Evolutionary conservation across 305 asterid species (phyloP).

Genomic region (Petunia hybrid): DNA sequence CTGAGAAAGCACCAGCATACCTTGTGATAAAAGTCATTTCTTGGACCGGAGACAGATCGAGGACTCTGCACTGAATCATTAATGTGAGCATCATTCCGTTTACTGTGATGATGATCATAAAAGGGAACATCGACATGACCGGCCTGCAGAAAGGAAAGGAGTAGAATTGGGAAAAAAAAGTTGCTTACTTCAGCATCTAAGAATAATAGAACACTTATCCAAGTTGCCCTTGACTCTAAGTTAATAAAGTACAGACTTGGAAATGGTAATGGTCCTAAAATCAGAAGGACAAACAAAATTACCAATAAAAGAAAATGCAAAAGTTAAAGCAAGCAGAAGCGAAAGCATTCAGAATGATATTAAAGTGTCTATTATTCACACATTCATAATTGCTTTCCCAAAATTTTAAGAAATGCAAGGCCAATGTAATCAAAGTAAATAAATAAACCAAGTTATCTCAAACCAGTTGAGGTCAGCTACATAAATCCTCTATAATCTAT

Average conservation of each 20-base stretch:
- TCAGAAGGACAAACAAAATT: neutral
- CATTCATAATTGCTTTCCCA: conserved; percentile 1
- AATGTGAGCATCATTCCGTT: conserved; percentile 49
- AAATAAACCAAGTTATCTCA: neutral
- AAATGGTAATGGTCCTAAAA: conserved; percentile 18
- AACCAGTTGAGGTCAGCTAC: neutral
- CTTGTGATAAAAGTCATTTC: conserved; percentile 58
- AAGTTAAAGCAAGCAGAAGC: neutral
- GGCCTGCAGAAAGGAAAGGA: conserved; percentile 49
- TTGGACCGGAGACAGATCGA: conserved; percentile 64
- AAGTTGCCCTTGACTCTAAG: neutral
- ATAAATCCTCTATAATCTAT: neutral
- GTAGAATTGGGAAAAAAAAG: neutral
- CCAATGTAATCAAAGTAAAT: neutral
- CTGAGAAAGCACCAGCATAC: conserved; percentile 45
- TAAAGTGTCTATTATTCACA: neutral
- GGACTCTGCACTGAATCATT: conserved; percentile 61
- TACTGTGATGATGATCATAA: conserved; percentile 51
- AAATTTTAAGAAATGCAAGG: neutral
- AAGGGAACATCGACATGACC: conserved; percentile 53
- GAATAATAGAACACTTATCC: neutral
- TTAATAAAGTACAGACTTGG: conserved; percentile 3
- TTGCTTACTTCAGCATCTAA: neutral
- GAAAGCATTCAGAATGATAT: neutral
- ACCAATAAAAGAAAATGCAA: neutral